A percentile compares a stretch with the other conserved stretches of the same genome.
phyloP scores from a whole-genome alignment of 148 eudicot genomes.

The Nepenthes gracilis region DNA sequence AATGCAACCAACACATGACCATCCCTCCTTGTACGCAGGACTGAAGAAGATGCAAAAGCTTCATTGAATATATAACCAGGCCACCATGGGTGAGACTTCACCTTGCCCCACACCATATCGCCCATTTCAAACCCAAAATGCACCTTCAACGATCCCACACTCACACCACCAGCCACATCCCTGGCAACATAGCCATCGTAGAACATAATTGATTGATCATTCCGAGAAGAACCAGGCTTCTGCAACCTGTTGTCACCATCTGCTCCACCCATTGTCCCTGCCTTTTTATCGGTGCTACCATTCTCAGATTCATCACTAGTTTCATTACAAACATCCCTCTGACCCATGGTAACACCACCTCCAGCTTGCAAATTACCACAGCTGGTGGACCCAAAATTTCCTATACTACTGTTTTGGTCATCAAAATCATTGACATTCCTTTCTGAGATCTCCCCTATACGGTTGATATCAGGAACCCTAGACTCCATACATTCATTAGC shows the following conservation, averaged over 20 bases:
- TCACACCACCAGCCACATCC: slow-evolving; percentile 12
- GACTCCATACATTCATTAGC: background rate
- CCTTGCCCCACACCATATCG: slow-evolving; percentile 97
- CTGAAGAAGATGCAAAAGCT: slow-evolving; percentile 52
- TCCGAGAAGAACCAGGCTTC: slow-evolving; percentile 3
- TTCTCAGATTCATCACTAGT: no score
- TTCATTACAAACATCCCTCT: no score
- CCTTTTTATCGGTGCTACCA: no score
- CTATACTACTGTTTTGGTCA: background rate
- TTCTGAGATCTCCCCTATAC: background rate
- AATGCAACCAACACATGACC: slow-evolving; percentile 83
- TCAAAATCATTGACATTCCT: slow-evolving; percentile 3
- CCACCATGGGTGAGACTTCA: slow-evolving; percentile 99
- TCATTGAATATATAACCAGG: slow-evolving; percentile 75
- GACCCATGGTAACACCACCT: no score
- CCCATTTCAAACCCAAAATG: slow-evolving; percentile 54
- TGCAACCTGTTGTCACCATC: slow-evolving; percentile 10
- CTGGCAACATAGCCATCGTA: slow-evolving; percentile 20
- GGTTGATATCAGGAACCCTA: background rate
- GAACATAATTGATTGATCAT: slow-evolving; percentile 9
- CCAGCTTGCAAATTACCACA: no score
- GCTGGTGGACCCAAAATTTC: background rate
- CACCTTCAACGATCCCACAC: slow-evolving; percentile 9
- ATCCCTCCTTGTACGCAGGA: slow-evolving; percentile 51
- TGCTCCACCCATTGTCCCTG: background rate